Evolutionary conservation across 306 rosid genomes (phyloP).

Genomic region (Rosa persica): DNA sequence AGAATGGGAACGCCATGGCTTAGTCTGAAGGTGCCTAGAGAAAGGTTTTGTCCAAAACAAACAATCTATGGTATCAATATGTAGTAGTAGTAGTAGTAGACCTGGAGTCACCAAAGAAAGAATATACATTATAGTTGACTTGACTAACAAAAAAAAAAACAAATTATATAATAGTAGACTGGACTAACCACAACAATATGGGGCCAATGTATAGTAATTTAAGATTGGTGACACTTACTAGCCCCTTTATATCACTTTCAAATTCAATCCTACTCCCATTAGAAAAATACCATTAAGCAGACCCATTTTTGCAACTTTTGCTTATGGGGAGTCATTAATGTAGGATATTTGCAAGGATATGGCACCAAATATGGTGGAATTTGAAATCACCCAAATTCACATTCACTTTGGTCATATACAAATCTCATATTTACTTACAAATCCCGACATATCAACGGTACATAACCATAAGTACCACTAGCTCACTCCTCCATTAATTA

Average conservation of each 20-base stretch:
- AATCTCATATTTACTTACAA: background rate
- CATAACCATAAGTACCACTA: background rate
- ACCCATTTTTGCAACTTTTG: background rate
- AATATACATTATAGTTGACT: background rate
- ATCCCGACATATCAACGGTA: background rate
- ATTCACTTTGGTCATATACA: background rate
- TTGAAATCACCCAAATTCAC: background rate
- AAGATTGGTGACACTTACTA: background rate
- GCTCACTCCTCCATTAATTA: background rate
- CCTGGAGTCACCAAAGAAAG: background rate
- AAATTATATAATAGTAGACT: background rate
- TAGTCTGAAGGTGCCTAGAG: conserved; percentile 9
- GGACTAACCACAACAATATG: background rate
- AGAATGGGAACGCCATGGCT: conserved; percentile 86
- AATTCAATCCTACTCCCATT: background rate
- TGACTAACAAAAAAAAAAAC: background rate
- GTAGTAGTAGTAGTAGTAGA: background rate
- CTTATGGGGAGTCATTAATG: background rate
- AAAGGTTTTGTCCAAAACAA: background rate
- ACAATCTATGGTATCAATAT: background rate
- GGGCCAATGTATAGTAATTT: background rate
- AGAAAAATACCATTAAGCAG: background rate
- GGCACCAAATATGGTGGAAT: background rate
- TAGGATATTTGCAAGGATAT: background rate
- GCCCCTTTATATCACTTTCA: background rate